Percentiles rank a stretch among this genome's conserved stretches.
Conservation (phyloP, 2,329 filamentous ascomycete species). For the Knoxdaviesia proteae region DNA sequence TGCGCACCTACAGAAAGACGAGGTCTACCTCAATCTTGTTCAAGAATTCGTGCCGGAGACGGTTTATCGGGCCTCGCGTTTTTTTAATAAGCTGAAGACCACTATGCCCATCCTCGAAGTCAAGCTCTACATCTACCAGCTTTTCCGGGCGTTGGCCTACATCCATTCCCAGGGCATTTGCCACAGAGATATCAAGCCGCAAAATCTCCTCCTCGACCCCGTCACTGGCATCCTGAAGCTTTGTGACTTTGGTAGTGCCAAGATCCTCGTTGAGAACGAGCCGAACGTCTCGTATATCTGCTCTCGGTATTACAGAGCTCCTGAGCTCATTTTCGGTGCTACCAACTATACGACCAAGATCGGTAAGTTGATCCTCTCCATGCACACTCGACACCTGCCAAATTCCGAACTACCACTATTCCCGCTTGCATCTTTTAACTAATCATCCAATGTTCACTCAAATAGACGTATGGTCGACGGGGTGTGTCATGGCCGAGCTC, state of each 20-base stretch:
- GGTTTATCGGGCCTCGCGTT: constrained; percentile 90
- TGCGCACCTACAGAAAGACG: constrained; percentile 50
- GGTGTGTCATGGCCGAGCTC: constrained; percentile 96
- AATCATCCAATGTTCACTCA: constrained; percentile 42
- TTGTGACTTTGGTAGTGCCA: constrained; percentile 96
- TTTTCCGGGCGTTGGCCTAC: constrained; percentile 94
- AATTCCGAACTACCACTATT: background rate
- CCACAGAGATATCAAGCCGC: constrained; percentile 96
- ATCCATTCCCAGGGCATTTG: constrained; percentile 99
- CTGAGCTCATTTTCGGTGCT: constrained; percentile 93
- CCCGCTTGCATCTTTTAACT: background rate
- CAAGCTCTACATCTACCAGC: constrained; percentile 98
- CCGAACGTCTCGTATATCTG: constrained; percentile 99
- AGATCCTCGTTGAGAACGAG: constrained; percentile 96
- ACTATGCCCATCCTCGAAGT: constrained; percentile 98
- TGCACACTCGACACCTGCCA: background rate
- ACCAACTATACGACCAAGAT: constrained; percentile 99
- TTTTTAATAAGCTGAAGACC: constrained; percentile 99
- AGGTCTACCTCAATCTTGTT: constrained; percentile 95
- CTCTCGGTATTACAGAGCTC: constrained; percentile 94
- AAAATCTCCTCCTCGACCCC: constrained; percentile 88
- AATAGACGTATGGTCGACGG: constrained; percentile 98
- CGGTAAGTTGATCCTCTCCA: constrained; percentile 36
- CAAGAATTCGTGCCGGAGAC: constrained; percentile 98
- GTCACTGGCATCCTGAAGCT: constrained; percentile 83